These are phyloP conservation scores for Pseudoscleropodium purum DNA, from an alignment of 225 moss, liverwort and hornwort species.

Conservation along the genomic window DNA sequence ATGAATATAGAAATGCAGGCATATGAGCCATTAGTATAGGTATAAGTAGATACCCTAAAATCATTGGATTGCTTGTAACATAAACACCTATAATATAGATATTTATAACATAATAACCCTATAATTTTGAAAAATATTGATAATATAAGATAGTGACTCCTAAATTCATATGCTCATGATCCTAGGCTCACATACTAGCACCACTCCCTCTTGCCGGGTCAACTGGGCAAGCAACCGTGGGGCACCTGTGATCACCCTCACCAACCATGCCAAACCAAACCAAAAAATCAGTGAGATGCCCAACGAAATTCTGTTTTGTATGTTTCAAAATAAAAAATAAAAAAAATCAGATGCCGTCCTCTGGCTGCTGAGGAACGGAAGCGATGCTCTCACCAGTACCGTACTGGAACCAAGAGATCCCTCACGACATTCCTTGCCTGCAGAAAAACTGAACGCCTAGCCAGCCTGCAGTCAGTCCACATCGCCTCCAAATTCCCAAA, in stretches of 20 bases:
- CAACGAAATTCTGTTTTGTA: too few species aligned
- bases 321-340: too few species aligned
- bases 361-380: background rate
- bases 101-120: accelerated
- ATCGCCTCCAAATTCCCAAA: too few species aligned
- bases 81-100: background rate
- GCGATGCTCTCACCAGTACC: background rate
- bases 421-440: background rate
- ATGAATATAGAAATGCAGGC: accelerated
- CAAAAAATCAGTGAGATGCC: too few species aligned
- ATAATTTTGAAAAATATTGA: background rate
- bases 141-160: too few species aligned
- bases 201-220: too few species aligned
- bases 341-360: background rate
- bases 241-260: too few species aligned
- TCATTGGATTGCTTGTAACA: background rate
- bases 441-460: background rate
- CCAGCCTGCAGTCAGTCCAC: background rate
- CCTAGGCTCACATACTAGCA: too few species aligned
- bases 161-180: too few species aligned
- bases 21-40: background rate
- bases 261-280: too few species aligned
- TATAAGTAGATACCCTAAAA: background rate
- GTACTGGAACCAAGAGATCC: background rate
- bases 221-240: too few species aligned